Percentiles rank a stretch among this genome's conserved stretches.
These are phyloP conservation scores for Gymnopus androsaceus DNA, from an alignment of 1,284 basidiomycete species.

Conservation along the genomic window DNA sequence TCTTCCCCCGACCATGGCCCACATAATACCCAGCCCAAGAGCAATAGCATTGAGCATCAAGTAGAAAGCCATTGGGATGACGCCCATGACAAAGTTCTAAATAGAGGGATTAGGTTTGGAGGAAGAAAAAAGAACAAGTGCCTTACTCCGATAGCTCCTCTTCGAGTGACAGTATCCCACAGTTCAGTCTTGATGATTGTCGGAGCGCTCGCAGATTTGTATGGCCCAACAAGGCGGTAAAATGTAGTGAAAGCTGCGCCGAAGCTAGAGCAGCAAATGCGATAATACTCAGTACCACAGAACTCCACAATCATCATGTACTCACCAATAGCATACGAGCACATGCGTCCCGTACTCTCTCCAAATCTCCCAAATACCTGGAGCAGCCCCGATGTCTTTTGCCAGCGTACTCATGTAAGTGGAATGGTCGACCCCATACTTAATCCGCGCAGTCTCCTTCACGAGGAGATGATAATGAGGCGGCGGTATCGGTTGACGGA, in stretches of 20 bases:
- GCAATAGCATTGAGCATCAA: conserved; percentile 31
- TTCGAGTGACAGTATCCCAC: conserved; percentile 63
- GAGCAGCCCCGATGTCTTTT: conserved; percentile 61
- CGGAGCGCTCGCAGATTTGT: conserved; percentile 40
- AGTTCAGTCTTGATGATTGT: conserved; percentile 58
- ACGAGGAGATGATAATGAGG: conserved; percentile 63
- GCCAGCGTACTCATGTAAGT: conserved; percentile 63
- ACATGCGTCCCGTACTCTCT: conserved; percentile 55
- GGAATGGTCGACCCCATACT: conserved; percentile 60
- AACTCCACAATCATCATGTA: conserved; percentile 17
- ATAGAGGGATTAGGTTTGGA: background rate
- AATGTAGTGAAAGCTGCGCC: conserved; percentile 65
- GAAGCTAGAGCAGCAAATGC: conserved; percentile 37
- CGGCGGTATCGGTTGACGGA: conserved; percentile 45
- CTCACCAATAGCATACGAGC: conserved; percentile 57
- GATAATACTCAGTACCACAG: background rate
- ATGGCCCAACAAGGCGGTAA: conserved; percentile 63
- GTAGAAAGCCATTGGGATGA: conserved; percentile 57
- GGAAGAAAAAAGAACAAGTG: background rate
- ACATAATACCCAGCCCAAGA: conserved; percentile 18
- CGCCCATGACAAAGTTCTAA: conserved; percentile 59
- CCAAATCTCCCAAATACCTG: conserved; percentile 51
- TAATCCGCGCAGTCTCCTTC: conserved; percentile 54
- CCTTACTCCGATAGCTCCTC: conserved; percentile 45
- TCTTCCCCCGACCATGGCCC: conserved; percentile 16